These are phyloP conservation scores for Celoporthe dispersa DNA, from an alignment of 2,329 filamentous ascomycete genomes.

Conservation along the genomic window DNA sequence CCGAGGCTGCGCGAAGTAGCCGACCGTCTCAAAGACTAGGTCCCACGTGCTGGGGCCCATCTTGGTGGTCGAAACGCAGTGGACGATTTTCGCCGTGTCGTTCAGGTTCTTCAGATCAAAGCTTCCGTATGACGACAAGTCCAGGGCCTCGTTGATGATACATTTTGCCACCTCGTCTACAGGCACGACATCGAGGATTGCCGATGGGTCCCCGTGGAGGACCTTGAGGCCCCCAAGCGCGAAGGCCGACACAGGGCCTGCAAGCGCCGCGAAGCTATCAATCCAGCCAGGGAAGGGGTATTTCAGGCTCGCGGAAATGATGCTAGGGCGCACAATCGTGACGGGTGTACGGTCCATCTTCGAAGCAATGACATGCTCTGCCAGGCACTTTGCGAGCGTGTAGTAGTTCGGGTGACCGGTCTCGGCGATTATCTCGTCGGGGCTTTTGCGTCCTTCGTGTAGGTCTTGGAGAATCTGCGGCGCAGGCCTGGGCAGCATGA, in stretches of 20 bases:
- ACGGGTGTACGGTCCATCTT: constrained; percentile 19
- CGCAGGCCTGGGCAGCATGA: constrained; percentile 20
- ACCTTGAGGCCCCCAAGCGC: constrained; percentile 27
- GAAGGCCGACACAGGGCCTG: constrained; percentile 25
- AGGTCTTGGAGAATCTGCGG: constrained; percentile 19
- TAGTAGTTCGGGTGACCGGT: constrained; percentile 31
- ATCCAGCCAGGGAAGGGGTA: constrained; percentile 31
- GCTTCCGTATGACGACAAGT: constrained; percentile 9
- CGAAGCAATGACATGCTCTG: constrained; percentile 28
- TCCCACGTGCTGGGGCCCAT: constrained; percentile 24
- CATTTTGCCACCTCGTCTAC: constrained; percentile 29
- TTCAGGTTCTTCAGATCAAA: constrained; percentile 7
- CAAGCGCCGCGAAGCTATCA: constrained; percentile 29
- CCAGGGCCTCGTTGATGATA: constrained; percentile 24
- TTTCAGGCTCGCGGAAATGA: constrained; percentile 26
- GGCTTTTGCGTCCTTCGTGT: constrained; percentile 17
- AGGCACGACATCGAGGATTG: constrained; percentile 27
- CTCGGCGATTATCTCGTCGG: constrained; percentile 14
- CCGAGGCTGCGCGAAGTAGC: constrained; percentile 21
- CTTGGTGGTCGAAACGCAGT: constrained; percentile 22
- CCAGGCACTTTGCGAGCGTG: constrained; percentile 30
- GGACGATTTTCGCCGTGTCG: constrained; percentile 19
- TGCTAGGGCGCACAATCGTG: constrained; percentile 30
- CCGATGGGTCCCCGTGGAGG: constrained; percentile 24
- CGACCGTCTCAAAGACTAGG: constrained; percentile 16